A percentile compares a stretch with the other conserved stretches of the same genome.
These are phyloP conservation scores for Castanea sativa DNA, from an alignment of 306 rosid species.

Conservation along the genomic window DNA sequence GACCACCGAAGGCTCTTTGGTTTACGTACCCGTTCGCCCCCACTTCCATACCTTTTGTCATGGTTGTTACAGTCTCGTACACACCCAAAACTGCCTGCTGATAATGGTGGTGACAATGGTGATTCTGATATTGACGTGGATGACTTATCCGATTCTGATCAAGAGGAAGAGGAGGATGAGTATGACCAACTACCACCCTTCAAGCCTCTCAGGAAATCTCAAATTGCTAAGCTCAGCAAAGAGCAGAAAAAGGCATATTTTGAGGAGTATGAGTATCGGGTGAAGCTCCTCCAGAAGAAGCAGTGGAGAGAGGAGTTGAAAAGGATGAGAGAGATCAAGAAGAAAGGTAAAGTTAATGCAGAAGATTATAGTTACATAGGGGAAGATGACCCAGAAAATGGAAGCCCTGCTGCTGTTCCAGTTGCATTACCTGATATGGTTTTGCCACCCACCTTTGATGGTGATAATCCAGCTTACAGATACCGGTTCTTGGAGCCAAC, in stretches of 20 bases:
- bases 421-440: slow-evolving; percentile 95
- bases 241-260: slow-evolving; percentile 82
- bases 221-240: slow-evolving; percentile 75
- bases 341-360: slow-evolving; percentile 50
- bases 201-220: slow-evolving; percentile 88
- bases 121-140: slow-evolving; percentile 91
- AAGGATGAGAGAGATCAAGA: slow-evolving; percentile 89
- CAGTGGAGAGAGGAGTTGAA: slow-evolving; percentile 94
- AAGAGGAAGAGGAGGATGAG: slow-evolving; percentile 88
- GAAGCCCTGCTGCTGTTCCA: slow-evolving; percentile 89
- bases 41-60: slow-evolving; percentile 88
- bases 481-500: slow-evolving; percentile 97
- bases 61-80: slow-evolving; percentile 88
- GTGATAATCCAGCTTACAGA: slow-evolving; percentile 84
- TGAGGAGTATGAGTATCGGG: slow-evolving; percentile 96
- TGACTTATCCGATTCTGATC: slow-evolving; percentile 85
- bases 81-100: slow-evolving; percentile 85
- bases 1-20: slow-evolving; percentile 88
- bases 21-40: slow-evolving; percentile 80
- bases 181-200: slow-evolving; percentile 94
- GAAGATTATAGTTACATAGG: slow-evolving; percentile 50
- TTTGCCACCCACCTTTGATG: slow-evolving; percentile 93
- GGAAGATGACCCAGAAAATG: slow-evolving; percentile 83
- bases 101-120: slow-evolving; percentile 87
- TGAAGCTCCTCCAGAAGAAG: slow-evolving; percentile 90